Conservation (phyloP, 2,329 filamentous ascomycete genomes). For the Pseudogymnoascus sp. region DNA sequence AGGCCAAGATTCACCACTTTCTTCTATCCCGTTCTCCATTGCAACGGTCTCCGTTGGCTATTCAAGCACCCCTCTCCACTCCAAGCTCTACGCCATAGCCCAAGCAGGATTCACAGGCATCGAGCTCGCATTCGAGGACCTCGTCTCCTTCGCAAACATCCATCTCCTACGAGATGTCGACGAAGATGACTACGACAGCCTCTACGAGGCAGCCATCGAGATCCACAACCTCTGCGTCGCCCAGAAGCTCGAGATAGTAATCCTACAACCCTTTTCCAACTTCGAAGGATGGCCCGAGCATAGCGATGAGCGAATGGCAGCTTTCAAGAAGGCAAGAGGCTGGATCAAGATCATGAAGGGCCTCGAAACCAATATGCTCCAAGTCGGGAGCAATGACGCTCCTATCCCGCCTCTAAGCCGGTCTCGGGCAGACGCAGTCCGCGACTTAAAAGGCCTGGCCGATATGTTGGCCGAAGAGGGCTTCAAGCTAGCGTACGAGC, state of each 20-base stretch:
- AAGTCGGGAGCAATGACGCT: conserved; percentile 38
- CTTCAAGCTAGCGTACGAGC: conserved; percentile 65
- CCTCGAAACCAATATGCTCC: conserved; percentile 61
- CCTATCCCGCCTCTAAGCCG: neutral
- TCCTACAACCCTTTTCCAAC: conserved; percentile 69
- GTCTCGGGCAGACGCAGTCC: neutral
- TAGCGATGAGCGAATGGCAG: conserved; percentile 50
- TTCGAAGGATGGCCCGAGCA: conserved; percentile 66
- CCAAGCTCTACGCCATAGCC: conserved; percentile 56
- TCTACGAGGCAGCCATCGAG: conserved; percentile 46
- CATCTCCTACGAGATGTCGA: conserved; percentile 43
- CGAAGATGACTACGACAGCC: conserved; percentile 50
- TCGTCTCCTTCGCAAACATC: conserved; percentile 53
- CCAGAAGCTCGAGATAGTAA: conserved; percentile 53
- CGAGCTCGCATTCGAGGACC: conserved; percentile 68
- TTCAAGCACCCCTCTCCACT: conserved; percentile 44
- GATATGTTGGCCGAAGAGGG: conserved; percentile 51
- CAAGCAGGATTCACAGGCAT: conserved; percentile 59
- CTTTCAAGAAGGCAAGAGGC: conserved; percentile 53
- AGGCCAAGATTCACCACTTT: conserved; percentile 11
- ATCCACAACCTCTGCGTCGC: conserved; percentile 48
- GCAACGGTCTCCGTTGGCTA: conserved; percentile 48
- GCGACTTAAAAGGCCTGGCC: conserved; percentile 48
- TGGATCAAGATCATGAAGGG: conserved; percentile 68
- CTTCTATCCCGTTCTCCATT: conserved; percentile 42